A percentile compares a stretch with the other conserved stretches of the same genome.
Evolutionary conservation across 140 eudicot species (phyloP).

Genomic region (Flaveria floridana): DNA sequence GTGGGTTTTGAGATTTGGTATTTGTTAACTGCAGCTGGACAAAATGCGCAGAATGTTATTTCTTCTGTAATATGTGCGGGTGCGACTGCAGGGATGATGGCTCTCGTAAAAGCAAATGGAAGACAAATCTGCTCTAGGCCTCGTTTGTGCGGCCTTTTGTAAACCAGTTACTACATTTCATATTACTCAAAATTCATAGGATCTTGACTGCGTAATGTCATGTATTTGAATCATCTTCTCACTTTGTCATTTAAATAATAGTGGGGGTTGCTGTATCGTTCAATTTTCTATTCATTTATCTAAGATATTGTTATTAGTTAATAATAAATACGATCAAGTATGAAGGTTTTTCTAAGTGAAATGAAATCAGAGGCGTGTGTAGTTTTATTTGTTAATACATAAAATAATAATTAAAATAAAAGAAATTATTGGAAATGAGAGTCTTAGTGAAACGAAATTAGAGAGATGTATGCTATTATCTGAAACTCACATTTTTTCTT

Average conservation of each 20-base stretch:
- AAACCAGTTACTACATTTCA: background rate
- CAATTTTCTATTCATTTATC: too few species aligned
- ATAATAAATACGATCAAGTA: too few species aligned
- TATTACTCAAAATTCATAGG: background rate
- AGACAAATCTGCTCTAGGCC: conserved; percentile 89
- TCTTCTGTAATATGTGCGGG: conserved; percentile 78
- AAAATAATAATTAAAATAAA: background rate
- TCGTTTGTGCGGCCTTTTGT: conserved; percentile 76
- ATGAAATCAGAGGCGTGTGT: too few species aligned
- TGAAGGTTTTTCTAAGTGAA: too few species aligned
- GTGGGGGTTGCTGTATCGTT: too few species aligned
- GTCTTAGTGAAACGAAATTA: background rate
- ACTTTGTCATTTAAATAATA: background rate
- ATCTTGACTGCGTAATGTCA: background rate
- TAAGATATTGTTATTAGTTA: too few species aligned
- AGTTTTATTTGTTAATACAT: background rate
- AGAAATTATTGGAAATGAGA: too few species aligned
- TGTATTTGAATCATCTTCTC: background rate
- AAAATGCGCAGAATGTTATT: conserved; percentile 55
- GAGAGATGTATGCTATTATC: too few species aligned
- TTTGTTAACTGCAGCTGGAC: conserved; percentile 49
- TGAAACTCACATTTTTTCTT: too few species aligned
- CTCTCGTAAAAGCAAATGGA: conserved; percentile 76
- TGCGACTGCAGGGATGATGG: conserved; percentile 89
- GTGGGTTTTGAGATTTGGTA: background rate